A percentile compares a stretch with the other conserved stretches of the same genome.
These are phyloP conservation scores for Typha latifolia DNA, from an alignment of 176 grass and related monocot genomes.

Conservation along the genomic window DNA sequence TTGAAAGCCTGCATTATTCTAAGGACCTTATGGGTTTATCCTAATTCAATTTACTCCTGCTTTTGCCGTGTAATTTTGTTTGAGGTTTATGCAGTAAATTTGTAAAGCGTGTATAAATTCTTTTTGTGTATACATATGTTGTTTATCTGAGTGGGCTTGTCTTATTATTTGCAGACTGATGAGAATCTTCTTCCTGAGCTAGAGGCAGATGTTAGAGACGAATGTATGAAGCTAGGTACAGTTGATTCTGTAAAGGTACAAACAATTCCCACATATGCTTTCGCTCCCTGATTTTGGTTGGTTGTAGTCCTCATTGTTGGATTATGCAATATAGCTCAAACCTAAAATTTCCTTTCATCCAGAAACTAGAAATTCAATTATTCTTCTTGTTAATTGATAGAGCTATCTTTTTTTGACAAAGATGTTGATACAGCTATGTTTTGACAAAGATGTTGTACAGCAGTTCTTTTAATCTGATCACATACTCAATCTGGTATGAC, in stretches of 20 bases:
- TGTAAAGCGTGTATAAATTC: background rate
- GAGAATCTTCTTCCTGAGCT: constrained; percentile 79
- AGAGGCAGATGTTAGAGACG: constrained; percentile 76
- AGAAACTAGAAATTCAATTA: no score
- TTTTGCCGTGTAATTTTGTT: background rate
- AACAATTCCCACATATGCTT: background rate
- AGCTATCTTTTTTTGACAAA: no score
- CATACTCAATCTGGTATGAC: no score
- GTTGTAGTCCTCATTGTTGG: no score
- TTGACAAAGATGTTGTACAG: no score
- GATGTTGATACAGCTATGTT: no score
- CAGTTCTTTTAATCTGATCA: no score
- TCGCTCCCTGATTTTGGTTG: background rate
- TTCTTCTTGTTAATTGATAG: no score
- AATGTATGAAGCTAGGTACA: constrained; percentile 64
- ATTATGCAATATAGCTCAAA: no score
- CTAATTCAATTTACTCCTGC: no score
- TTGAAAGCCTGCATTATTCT: constrained; percentile 10
- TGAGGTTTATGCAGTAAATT: background rate
- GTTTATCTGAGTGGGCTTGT: background rate
- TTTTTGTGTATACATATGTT: background rate
- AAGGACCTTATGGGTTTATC: no score
- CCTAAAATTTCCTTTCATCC: no score
- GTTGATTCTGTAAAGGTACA: constrained; percentile 89
- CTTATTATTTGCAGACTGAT: constrained; percentile 43